These are phyloP conservation scores for Colletotrichum tofieldiae DNA, from an alignment of 2,329 filamentous ascomycete genomes.

Conservation along the genomic window DNA sequence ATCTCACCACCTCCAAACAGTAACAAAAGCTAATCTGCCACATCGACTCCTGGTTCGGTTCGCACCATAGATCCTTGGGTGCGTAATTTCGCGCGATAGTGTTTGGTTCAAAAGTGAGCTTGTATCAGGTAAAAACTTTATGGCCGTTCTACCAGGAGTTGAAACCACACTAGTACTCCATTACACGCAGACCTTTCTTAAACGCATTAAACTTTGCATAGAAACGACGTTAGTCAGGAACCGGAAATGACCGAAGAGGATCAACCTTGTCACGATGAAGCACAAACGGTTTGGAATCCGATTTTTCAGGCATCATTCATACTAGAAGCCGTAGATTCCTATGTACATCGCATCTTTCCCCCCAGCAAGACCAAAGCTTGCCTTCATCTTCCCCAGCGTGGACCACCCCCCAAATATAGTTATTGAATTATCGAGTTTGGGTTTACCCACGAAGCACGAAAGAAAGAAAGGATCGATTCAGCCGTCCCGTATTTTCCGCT, in stretches of 20 bases:
- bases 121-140: constrained; percentile 13
- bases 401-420: not conserved
- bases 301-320: constrained; percentile 13
- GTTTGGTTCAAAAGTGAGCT: not conserved
- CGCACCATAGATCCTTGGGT: not conserved
- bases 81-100: not conserved
- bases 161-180: not conserved
- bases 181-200: not conserved
- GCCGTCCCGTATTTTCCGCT: constrained; percentile 3
- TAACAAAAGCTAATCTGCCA: not conserved
- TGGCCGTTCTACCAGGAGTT: not conserved
- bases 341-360: constrained; percentile 12
- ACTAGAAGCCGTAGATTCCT: not conserved
- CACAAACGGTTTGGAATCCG: not conserved
- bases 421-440: constrained; percentile 14
- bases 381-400: not conserved
- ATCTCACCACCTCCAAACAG: constrained; percentile 5
- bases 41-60: too few species aligned
- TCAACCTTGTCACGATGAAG: constrained; percentile 1
- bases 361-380: constrained; percentile 13
- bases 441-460: constrained; percentile 4
- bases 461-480: constrained; percentile 15
- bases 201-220: not conserved
- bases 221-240: not conserved
- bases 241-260: not conserved